phyloP scores from a whole-genome alignment of 1,139 yeast genomes.

The Yamadazyma aaseri region DNA sequence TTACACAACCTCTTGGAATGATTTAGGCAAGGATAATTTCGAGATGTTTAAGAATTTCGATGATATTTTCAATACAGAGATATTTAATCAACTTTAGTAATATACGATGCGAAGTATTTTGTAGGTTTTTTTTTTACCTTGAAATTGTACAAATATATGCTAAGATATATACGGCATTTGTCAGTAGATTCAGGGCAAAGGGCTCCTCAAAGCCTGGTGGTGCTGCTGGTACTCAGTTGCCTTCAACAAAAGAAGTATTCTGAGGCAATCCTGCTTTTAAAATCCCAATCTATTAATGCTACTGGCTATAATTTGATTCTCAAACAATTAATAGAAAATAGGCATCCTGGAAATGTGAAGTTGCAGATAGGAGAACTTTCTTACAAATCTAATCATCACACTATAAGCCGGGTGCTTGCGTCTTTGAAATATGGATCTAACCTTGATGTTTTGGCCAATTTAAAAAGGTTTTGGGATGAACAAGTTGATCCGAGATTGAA shows the following conservation, averaged over 20 bases:
- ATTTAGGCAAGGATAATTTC: conserved; percentile 10
- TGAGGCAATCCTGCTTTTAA: not conserved
- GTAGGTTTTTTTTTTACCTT: no score
- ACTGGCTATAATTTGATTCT: conserved; percentile 3
- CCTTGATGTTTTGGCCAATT: conserved; percentile 4
- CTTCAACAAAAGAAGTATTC: not conserved
- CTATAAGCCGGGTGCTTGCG: conserved; percentile 1
- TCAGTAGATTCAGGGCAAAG: not conserved
- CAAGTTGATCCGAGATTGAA: conserved; percentile 3
- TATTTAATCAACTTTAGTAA: conserved; percentile 1
- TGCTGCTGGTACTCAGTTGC: not conserved
- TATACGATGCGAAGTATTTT: no score
- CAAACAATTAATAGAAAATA: conserved; percentile 3
- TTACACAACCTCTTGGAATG: conserved; percentile 11
- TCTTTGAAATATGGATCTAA: conserved; percentile 1
- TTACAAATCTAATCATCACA: not conserved
- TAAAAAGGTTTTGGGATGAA: conserved; percentile 11
- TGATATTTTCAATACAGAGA: conserved; percentile 14
- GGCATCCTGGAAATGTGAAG: conserved; percentile 1
- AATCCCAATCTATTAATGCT: not conserved
- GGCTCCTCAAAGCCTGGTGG: not conserved
- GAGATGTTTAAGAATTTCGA: conserved; percentile 18
- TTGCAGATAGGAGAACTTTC: conserved; percentile 1
- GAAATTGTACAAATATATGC: no score
- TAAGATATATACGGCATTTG: not conserved